phyloP scores from a whole-genome alignment of 2,329 filamentous ascomycete species.

The Phialophora chinensis region DNA sequence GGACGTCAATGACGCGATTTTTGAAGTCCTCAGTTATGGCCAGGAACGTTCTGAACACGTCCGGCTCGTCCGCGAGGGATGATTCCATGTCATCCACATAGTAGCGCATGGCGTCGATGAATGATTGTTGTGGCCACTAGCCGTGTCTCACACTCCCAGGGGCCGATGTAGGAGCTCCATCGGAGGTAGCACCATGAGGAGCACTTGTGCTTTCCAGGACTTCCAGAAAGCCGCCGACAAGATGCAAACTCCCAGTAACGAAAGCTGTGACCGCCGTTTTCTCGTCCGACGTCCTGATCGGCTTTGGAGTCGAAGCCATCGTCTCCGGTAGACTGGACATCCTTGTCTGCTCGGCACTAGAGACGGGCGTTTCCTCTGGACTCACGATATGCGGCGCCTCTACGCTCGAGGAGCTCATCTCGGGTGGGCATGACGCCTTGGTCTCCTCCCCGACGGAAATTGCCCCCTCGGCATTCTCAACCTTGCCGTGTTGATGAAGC shows the following conservation, averaged over 20 bases:
- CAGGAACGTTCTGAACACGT: neutral
- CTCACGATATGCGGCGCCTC: neutral
- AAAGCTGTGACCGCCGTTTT: constrained; percentile 65
- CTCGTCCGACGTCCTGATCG: neutral
- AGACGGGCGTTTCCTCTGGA: neutral
- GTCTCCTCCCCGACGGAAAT: neutral
- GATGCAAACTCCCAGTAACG: constrained; percentile 82
- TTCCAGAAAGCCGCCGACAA: constrained; percentile 79
- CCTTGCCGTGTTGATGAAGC: constrained; percentile 15
- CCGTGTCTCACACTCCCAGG: neutral
- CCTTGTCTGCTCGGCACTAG: no score
- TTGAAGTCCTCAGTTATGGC: neutral
- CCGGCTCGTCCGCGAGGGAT: neutral
- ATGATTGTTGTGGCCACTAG: neutral
- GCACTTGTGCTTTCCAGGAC: constrained; percentile 62
- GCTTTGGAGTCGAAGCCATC: no score
- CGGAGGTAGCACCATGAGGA: neutral
- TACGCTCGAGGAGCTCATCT: neutral
- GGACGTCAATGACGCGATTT: neutral
- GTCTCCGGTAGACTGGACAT: neutral
- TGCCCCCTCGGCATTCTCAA: constrained; percentile 29
- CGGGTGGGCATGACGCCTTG: neutral
- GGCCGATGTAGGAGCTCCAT: neutral
- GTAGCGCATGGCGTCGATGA: neutral
- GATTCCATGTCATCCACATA: neutral